These are phyloP conservation scores for Aspergillus sojae DNA, from an alignment of 2,329 filamentous ascomycete genomes.

Conservation along the genomic window DNA sequence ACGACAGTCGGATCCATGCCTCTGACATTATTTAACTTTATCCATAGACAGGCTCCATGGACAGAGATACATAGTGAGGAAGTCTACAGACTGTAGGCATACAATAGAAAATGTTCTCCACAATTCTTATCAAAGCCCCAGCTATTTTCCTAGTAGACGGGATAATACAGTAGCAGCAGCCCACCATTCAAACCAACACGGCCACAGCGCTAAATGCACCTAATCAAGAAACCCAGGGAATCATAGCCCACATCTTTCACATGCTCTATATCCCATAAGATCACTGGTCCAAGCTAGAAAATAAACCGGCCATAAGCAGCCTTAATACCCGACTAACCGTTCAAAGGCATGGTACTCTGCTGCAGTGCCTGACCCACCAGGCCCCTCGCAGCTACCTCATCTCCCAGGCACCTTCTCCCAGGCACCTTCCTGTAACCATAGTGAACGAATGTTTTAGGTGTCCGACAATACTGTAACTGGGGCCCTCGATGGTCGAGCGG, in stretches of 20 bases:
- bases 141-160: not conserved
- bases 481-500: not conserved
- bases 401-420: not conserved
- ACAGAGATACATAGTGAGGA: constrained; percentile 14
- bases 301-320: not conserved
- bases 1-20: constrained; percentile 3
- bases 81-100: constrained; percentile 14
- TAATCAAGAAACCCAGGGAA: not conserved
- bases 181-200: not conserved
- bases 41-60: constrained; percentile 24
- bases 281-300: not conserved
- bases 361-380: not conserved
- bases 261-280: not conserved
- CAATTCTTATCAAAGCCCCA: not conserved
- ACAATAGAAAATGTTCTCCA: constrained; percentile 14
- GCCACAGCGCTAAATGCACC: not conserved
- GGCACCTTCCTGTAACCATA: not conserved
- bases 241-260: not conserved
- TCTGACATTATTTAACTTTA: constrained; percentile 15
- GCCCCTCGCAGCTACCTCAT: not conserved
- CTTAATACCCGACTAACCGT: not conserved
- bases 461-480: too few relatives aligned
- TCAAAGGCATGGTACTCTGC: not conserved
- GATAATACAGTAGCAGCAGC: not conserved
- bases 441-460: too few relatives aligned